Percentiles rank a stretch among this genome's conserved stretches.
phyloP scores from a whole-genome alignment of 371 early-diverging fungal genomes.

The Catenaria anguillulae region DNA sequence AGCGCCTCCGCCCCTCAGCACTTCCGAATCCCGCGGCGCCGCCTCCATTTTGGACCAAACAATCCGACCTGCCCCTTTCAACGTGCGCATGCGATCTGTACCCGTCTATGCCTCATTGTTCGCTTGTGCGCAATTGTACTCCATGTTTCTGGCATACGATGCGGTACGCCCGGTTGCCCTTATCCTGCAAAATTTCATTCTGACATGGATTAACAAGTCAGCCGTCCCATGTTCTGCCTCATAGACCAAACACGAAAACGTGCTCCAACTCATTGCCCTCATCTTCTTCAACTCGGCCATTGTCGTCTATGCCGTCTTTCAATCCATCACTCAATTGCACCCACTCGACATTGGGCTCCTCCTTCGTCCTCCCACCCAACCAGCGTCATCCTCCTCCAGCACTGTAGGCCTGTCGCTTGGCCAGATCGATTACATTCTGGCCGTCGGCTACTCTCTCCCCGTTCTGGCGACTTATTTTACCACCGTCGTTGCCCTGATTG shows the following conservation, averaged over 20 bases:
- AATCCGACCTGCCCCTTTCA: no score
- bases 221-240: not conserved
- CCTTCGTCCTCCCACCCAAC: no score
- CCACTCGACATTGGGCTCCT: slow-evolving; percentile 1
- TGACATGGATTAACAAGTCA: not conserved
- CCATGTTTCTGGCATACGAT: slow-evolving; percentile 53
- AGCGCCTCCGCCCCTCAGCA: no score
- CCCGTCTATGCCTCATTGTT: slow-evolving; percentile 66
- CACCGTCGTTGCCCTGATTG: slow-evolving; percentile 20
- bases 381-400: no score
- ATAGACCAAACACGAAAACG: slow-evolving; percentile 62
- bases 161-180: slow-evolving; percentile 35
- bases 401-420: no score
- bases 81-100: not conserved
- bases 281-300: slow-evolving; percentile 61
- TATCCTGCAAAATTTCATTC: not conserved
- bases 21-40: no score
- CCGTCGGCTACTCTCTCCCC: slow-evolving; percentile 24
- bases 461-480: slow-evolving; percentile 24
- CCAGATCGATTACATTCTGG: no score
- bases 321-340: slow-evolving; percentile 19
- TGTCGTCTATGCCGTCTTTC: slow-evolving; percentile 63
- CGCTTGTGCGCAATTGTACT: slow-evolving; percentile 53
- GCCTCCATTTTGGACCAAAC: no score
- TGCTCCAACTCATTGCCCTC: slow-evolving; percentile 72